Base-by-base conservation (phyloP, 169 alveolate species). In the Babesia bovis region DNA sequence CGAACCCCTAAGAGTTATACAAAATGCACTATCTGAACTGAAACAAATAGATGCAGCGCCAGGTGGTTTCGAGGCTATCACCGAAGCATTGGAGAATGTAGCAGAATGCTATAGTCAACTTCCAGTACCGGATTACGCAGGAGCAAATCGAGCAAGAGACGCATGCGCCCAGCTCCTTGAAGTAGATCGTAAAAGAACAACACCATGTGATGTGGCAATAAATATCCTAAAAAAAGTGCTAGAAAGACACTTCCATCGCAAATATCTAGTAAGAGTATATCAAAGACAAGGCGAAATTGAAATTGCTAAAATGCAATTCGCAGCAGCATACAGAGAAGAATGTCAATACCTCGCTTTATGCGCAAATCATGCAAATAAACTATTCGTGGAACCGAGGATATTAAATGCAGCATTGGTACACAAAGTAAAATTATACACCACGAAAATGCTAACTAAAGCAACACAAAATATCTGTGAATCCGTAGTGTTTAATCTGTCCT, bases 261-360 rank as follows among this genome's bases (percentile, higher is more conserved):
- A 50, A 33, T 87, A 78, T 65, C 81, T 87, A 51, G 70, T 63
- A 45, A 67, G 67, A 41, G 75, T 87, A 25, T 69, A 87, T 59
- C 74, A 58, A 45, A 78, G 76, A 53, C 90, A 87, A 77, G 85
- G 72, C 45, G 78, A 83, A 66, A 87, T 87, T 17, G 90, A 83
- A 35, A 58, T 51, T 40, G 53, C 83, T 59, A 55, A 74, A 40
- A 56, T 76, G 26, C 19, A 49, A 40, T 81, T 75, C 35, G 84
- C 83, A 61, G 45, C 67, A 23, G 57, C 72, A 9, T 30, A 82
- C 25, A 66, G 66, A 51, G 66, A 87, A 10, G 63, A 71, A 49
- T 35, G 66, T 25, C 52, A 79, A 26, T 74, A 49, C 49, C 47
- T 87, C 36, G 74, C 82, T 17, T 28, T 33, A 9, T 84, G 88